Conservation (phyloP, 495 filamentous ascomycete genomes). For the Penicillium soppii region DNA sequence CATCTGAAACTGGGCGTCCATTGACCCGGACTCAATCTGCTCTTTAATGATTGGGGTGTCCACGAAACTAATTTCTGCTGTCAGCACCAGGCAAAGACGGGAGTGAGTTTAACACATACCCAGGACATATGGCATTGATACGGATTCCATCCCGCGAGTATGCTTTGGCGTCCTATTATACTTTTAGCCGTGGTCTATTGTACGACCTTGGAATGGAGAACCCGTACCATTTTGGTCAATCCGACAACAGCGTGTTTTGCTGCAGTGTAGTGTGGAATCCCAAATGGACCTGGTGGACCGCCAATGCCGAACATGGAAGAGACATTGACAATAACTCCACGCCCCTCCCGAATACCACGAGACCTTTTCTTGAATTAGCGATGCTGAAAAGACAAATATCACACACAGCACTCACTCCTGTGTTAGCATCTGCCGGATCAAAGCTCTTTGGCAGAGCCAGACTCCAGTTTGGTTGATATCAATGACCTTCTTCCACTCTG, state of each 20-base stretch:
- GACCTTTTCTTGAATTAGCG: conserved; percentile 6
- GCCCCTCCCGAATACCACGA: conserved; percentile 17
- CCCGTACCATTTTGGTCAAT: conserved; percentile 42
- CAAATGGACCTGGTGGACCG: conserved; percentile 15
- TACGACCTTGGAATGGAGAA: not conserved
- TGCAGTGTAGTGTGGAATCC: conserved; percentile 36
- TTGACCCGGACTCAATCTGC: conserved; percentile 21
- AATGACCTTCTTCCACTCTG: conserved; percentile 42
- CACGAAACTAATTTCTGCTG: conserved; percentile 24
- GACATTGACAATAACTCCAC: conserved; percentile 32
- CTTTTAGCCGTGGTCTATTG: conserved; percentile 1
- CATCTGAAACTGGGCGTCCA: conserved; percentile 19
- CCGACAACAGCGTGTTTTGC: conserved; percentile 45
- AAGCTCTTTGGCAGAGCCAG: conserved; percentile 45
- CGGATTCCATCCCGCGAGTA: conserved; percentile 46
- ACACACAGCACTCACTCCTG: conserved; percentile 32
- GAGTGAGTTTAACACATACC: too few species aligned
- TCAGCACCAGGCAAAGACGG: not conserved
- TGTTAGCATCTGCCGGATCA: conserved; percentile 50
- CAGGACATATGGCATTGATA: conserved; percentile 52
- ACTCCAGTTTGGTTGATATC: conserved; percentile 48
- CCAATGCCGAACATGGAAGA: conserved; percentile 29
- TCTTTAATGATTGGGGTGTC: conserved; percentile 35
- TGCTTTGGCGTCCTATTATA: conserved; percentile 36
- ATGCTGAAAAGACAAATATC: not conserved